Base-by-base conservation (phyloP, 2,329 filamentous ascomycete species). In the Lachnellula suecica region DNA sequence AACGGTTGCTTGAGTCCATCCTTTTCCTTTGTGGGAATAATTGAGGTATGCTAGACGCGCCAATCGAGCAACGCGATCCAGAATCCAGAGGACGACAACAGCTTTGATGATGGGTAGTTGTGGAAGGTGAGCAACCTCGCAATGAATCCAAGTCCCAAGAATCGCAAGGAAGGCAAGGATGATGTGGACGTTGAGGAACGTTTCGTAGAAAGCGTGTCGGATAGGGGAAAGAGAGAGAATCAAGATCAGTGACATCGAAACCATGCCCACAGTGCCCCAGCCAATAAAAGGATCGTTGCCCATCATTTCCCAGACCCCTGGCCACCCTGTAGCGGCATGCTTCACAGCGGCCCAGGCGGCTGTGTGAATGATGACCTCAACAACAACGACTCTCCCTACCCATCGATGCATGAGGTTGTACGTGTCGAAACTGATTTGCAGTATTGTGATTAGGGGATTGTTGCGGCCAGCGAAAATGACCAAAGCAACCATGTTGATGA, bases 121-220 rank as follows among this genome's bases (percentile, higher is more conserved):
- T 13, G 82, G 71, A 27, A 91, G 74, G 4, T 76, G 70, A 24
- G 89, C 82, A 9, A 88, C 75, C 41, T 82, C 77, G 63, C 90
- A 84, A 74, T 97, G 94, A 34, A 92, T 75, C 80, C 86, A 94
- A 8, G 92, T 84, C 63, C 85, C 86, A 51, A 82, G 76, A 46
- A 97, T 81, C 44, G 78, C 75, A 49, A 89, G 66, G 31, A 87
- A 70, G 35, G 86, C 91, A 46, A 96, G 74, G 34, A 89, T 70
- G 61, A 96, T 91, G 72, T 97, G 94, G 25, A 87, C 72, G 67
- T 89, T 90, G 63, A 97, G 80, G 74, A 99, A 99, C 1, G 91
- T 95, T 74, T 99, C 94, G 74, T 99, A 99, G 69, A 96, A 97
- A 35, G 92, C 91, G 70, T 97, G 93, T 56, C 94, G 86, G 47